These are phyloP conservation scores for Hysterangium stoloniferum DNA, from an alignment of 768 basidiomycete species.

Conservation along the genomic window DNA sequence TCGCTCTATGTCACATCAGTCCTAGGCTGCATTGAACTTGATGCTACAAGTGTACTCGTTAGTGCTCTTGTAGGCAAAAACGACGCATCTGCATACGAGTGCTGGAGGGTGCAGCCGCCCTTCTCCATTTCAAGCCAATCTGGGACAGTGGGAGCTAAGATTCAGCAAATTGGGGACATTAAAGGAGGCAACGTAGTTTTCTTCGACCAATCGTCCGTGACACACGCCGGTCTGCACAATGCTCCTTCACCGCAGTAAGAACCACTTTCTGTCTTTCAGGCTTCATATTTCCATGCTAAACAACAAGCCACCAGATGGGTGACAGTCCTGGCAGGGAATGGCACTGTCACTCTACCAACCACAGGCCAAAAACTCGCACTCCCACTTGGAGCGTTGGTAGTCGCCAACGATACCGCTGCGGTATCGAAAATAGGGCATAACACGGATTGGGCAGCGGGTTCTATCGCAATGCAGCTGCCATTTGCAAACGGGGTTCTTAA, in stretches of 20 bases:
- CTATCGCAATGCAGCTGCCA: neutral
- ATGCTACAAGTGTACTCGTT: conserved; percentile 4
- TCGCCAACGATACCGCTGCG: neutral
- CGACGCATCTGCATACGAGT: conserved; percentile 18
- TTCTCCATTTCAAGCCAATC: conserved; percentile 19
- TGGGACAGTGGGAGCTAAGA: conserved; percentile 22
- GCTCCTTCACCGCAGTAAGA: conserved; percentile 5
- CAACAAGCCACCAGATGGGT: no score
- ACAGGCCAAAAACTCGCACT: neutral
- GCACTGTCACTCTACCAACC: conserved; percentile 1
- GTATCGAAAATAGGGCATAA: neutral
- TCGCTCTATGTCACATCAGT: no score
- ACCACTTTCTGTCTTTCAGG: neutral
- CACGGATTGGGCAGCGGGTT: neutral
- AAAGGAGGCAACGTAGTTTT: conserved; percentile 4
- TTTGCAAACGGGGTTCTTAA: neutral
- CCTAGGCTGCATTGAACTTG: no score
- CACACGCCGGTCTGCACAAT: conserved; percentile 2
- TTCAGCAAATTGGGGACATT: conserved; percentile 18
- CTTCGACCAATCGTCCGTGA: neutral
- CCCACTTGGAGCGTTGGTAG: neutral
- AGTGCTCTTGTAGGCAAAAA: conserved; percentile 15
- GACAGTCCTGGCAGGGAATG: neutral
- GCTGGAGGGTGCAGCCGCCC: conserved; percentile 20
- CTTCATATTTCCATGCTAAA: neutral